These are phyloP conservation scores for Fragilaria crotonensis DNA, from an alignment of 108 stramenopile species.

Conservation along the genomic window DNA sequence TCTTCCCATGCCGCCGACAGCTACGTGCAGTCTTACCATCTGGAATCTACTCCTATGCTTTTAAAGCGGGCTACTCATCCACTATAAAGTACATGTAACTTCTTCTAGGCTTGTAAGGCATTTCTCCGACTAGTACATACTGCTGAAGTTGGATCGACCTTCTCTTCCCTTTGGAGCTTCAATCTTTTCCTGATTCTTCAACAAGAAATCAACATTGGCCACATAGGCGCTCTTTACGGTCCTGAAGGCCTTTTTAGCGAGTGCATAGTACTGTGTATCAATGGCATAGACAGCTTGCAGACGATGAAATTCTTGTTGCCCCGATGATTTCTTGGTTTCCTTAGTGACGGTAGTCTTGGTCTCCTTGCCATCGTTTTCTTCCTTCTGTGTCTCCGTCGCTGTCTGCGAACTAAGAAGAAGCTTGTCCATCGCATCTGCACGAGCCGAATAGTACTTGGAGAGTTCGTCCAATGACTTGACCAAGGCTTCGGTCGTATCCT, in stretches of 20 bases:
- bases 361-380: slow-evolving; percentile 26
- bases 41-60: background rate
- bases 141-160: slow-evolving; percentile 12
- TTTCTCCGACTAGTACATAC: slow-evolving; percentile 11
- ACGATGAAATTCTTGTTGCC: slow-evolving; percentile 3
- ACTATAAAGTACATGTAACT: background rate
- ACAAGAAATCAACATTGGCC: slow-evolving; percentile 40
- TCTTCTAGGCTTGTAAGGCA: background rate
- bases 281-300: slow-evolving; percentile 28
- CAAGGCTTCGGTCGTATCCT: slow-evolving; percentile 42
- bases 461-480: slow-evolving; percentile 40
- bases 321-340: slow-evolving; percentile 22
- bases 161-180: slow-evolving; percentile 49
- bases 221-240: slow-evolving; percentile 26
- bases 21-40: background rate
- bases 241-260: slow-evolving; percentile 22
- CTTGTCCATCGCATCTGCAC: slow-evolving; percentile 71
- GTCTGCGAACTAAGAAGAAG: slow-evolving; percentile 34
- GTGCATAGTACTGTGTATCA: slow-evolving; percentile 46
- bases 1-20: no score
- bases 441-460: slow-evolving; percentile 43
- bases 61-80: background rate
- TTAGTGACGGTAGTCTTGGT: slow-evolving; percentile 27
- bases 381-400: slow-evolving; percentile 24
- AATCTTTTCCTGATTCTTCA: slow-evolving; percentile 69